Conservation (phyloP, 768 basidiomycete genomes). For the Leccinum arenicola region DNA sequence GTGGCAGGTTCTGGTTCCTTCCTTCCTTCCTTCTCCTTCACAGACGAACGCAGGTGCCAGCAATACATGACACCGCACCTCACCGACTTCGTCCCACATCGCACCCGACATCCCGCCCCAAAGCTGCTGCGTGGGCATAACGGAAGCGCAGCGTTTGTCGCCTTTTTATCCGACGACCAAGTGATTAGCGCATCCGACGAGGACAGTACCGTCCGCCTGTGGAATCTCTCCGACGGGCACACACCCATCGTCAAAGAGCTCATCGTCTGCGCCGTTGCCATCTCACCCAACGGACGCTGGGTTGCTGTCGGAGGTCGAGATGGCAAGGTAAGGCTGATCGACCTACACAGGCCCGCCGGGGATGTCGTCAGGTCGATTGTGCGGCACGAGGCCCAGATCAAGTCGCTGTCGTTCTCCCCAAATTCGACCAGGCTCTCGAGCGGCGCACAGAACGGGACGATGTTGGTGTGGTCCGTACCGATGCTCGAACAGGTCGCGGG, state of each 20-base stretch:
- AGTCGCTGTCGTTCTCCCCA: constrained; percentile 19
- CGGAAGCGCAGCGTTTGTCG: constrained; percentile 13
- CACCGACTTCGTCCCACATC: background rate
- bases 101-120: background rate
- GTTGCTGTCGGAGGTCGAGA: constrained; percentile 19
- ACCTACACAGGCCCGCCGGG: background rate
- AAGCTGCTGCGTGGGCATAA: constrained; percentile 13
- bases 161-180: constrained; percentile 13
- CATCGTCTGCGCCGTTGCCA: constrained; percentile 1
- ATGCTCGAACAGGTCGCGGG: constrained; percentile 6
- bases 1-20: background rate
- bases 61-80: constrained; percentile 5
- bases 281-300: constrained; percentile 12
- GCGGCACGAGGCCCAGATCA: background rate
- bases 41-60: background rate
- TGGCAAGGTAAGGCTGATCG: constrained; percentile 10
- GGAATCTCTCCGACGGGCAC: constrained; percentile 7
- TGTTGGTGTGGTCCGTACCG: constrained; percentile 16
- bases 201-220: constrained; percentile 19
- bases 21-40: background rate
- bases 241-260: constrained; percentile 6
- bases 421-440: constrained; percentile 15
- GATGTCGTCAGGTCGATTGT: background rate
- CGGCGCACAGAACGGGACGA: constrained; percentile 16
- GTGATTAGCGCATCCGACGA: constrained; percentile 21